Conservation (phyloP, 306 rosid genomes). For the Trichosanthes truncata region DNA sequence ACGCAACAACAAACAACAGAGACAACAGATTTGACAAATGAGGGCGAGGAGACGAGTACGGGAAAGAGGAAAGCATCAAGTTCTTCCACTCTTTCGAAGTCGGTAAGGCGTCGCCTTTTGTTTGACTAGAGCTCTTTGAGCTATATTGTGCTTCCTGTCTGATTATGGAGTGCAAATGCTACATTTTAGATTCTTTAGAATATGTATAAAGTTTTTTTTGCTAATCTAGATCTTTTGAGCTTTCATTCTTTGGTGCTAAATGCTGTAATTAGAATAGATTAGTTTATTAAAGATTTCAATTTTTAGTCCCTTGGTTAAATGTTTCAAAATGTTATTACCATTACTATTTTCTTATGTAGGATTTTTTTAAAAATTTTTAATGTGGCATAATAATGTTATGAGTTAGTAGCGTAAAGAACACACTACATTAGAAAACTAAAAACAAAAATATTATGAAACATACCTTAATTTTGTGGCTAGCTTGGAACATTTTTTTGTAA, state of each 20-base stretch:
- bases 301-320: too few relatives aligned
- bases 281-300: background rate
- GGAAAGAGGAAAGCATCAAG: slow-evolving; percentile 32
- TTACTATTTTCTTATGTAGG: too few relatives aligned
- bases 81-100: slow-evolving; percentile 44
- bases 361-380: too few relatives aligned
- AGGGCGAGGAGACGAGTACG: slow-evolving; percentile 23
- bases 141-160: background rate
- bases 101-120: slow-evolving; percentile 78
- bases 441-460: too few relatives aligned
- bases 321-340: too few relatives aligned
- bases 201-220: background rate
- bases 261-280: background rate
- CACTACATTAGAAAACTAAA: too few relatives aligned
- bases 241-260: background rate
- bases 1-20: slow-evolving; percentile 20
- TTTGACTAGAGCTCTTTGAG: slow-evolving; percentile 34
- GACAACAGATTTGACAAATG: slow-evolving; percentile 27
- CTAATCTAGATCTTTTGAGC: background rate
- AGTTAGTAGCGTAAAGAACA: too few relatives aligned
- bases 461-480: too few relatives aligned
- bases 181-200: background rate
- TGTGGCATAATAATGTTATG: too few relatives aligned
- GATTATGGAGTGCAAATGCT: background rate
- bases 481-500: too few relatives aligned